Evolutionary conservation across 305 asterid species (phyloP).

Genomic region (Caryopteris hybrid): DNA sequence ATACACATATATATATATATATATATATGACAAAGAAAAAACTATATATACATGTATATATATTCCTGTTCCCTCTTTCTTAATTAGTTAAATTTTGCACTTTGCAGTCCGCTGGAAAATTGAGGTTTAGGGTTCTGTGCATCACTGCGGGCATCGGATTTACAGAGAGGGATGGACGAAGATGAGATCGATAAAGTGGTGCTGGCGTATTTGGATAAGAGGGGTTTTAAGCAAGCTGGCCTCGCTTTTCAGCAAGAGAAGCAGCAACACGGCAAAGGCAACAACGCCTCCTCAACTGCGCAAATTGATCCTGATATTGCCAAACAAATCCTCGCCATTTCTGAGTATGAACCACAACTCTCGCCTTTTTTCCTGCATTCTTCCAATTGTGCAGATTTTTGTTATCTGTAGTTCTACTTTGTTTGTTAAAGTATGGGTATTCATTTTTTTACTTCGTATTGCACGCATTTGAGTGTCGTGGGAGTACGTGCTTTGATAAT

Average conservation of each 20-base stretch:
- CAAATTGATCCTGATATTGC: constrained; percentile 64
- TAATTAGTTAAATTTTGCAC: neutral
- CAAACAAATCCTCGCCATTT: constrained; percentile 60
- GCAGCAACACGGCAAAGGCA: constrained; percentile 40
- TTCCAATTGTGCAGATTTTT: neutral
- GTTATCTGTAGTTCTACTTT: neutral
- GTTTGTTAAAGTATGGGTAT: neutral
- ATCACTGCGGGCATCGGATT: neutral
- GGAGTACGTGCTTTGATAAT: neutral
- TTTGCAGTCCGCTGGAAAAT: neutral
- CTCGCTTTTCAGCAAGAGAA: constrained; percentile 77
- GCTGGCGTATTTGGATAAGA: constrained; percentile 67
- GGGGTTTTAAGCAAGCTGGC: constrained; percentile 87
- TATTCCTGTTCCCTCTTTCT: neutral
- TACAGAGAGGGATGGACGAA: constrained; percentile 44
- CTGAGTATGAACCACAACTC: constrained; percentile 43
- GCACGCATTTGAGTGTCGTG: neutral
- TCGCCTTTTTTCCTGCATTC: neutral
- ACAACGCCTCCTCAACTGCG: constrained; percentile 42
- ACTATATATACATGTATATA: too few relatives aligned
- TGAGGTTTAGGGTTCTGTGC: constrained; percentile 15
- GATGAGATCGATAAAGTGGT: constrained; percentile 81
- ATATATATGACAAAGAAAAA: too few relatives aligned
- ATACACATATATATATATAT: too few relatives aligned
- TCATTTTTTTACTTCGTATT: neutral